Percentiles rank a stretch among this genome's conserved stretches.
These are phyloP conservation scores for Trichoderma simmonsii DNA, from an alignment of 2,329 filamentous ascomycete species.

Conservation along the genomic window DNA sequence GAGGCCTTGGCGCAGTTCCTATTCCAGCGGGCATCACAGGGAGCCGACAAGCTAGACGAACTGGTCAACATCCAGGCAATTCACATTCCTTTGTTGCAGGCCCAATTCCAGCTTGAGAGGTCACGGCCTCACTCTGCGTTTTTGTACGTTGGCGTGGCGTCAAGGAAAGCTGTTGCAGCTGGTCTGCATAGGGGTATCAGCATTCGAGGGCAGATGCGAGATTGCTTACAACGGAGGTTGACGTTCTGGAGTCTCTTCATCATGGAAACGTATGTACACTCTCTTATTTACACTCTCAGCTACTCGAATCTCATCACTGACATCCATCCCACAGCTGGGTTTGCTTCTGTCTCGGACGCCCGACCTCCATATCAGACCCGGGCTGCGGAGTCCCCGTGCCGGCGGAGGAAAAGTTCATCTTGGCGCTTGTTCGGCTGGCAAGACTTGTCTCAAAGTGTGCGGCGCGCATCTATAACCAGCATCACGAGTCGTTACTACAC, in stretches of 20 bases:
- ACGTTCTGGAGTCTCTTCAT: constrained; percentile 9
- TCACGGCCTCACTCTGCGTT: constrained; percentile 13
- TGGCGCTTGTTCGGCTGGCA: neutral
- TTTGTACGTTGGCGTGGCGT: neutral
- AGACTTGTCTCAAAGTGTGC: constrained; percentile 1
- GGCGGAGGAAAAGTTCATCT: constrained; percentile 1
- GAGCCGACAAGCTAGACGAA: neutral
- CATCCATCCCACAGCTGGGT: neutral
- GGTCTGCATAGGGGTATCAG: constrained; percentile 10
- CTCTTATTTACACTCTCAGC: too few species aligned
- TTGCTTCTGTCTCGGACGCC: constrained; percentile 12
- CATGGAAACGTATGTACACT: constrained; percentile 1
- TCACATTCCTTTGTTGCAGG: constrained; percentile 2
- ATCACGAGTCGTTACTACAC: constrained; percentile 9
- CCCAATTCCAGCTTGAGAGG: constrained; percentile 6
- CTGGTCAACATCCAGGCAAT: constrained; percentile 9
- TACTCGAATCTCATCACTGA: neutral
- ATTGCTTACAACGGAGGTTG: neutral
- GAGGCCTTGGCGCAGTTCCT: neutral
- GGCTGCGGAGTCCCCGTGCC: constrained; percentile 7
- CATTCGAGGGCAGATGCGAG: constrained; percentile 9
- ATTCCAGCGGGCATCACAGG: constrained; percentile 1
- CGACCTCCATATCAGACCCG: constrained; percentile 8
- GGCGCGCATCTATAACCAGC: constrained; percentile 10
- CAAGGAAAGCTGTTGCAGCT: constrained; percentile 2